phyloP scores from a whole-genome alignment of 139 green algal genomes.

The Chlamydomonas schloesseri region DNA sequence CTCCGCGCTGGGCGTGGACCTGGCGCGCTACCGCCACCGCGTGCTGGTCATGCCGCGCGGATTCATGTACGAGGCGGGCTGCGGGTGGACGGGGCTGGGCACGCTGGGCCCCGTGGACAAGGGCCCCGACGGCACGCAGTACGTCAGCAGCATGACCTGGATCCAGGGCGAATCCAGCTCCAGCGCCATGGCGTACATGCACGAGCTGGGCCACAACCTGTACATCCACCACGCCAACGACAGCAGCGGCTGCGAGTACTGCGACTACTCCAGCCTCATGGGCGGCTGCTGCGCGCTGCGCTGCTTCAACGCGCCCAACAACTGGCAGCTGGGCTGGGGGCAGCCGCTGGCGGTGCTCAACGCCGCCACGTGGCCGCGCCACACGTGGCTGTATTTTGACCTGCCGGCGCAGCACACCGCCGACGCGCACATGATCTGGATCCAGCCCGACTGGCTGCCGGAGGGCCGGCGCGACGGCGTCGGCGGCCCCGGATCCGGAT shows the following conservation, averaged over 20 bases:
- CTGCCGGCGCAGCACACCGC: constrained; percentile 30
- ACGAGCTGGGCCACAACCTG: constrained; percentile 60
- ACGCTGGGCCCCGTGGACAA: constrained; percentile 40
- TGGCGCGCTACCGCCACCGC: neutral
- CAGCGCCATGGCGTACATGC: constrained; percentile 46
- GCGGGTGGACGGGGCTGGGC: constrained; percentile 48
- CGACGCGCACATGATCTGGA: constrained; percentile 16
- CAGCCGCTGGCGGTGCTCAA: constrained; percentile 37
- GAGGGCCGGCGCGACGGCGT: neutral
- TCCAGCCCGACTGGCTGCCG: constrained; percentile 42
- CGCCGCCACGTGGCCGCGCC: neutral
- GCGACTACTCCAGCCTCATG: constrained; percentile 51
- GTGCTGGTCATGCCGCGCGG: constrained; percentile 14
- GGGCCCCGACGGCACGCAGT: neutral
- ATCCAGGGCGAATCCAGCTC: constrained; percentile 35
- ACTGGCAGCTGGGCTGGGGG: constrained; percentile 63
- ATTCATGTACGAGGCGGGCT: constrained; percentile 34
- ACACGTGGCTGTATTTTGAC: constrained; percentile 30
- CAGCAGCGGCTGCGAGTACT: constrained; percentile 46
- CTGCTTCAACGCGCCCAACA: constrained; percentile 58
- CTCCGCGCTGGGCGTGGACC: neutral
- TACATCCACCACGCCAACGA: constrained; percentile 60
- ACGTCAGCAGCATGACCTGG: constrained; percentile 25
- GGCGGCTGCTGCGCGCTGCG: constrained; percentile 58
- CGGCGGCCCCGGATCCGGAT: too few relatives aligned